Conservation (phyloP, 495 filamentous ascomycete genomes). For the Beverwykella pulmonaria region DNA sequence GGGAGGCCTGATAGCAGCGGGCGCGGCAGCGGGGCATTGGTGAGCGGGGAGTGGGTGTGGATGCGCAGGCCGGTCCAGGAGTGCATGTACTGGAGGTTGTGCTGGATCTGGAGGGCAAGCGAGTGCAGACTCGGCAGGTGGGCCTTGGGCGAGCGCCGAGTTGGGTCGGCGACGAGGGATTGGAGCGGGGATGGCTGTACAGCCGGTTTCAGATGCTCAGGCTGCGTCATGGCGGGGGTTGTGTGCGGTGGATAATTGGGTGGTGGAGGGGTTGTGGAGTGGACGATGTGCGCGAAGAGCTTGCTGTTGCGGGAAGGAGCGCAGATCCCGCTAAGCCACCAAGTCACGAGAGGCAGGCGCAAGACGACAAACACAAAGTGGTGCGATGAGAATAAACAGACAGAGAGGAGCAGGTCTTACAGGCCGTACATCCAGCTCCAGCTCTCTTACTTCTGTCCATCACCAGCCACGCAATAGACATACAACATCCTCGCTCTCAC, state of each 20-base stretch:
- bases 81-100: slow-evolving; percentile 86
- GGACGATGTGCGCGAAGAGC: slow-evolving; percentile 4
- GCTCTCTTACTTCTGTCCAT: not conserved
- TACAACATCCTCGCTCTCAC: too few relatives aligned
- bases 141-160: not conserved
- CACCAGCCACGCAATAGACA: not conserved
- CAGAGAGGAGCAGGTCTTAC: not conserved
- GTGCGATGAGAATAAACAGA: not conserved
- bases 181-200: slow-evolving; percentile 27
- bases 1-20: slow-evolving; percentile 86
- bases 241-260: slow-evolving; percentile 13
- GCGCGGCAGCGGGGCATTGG: slow-evolving; percentile 51
- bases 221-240: slow-evolving; percentile 9
- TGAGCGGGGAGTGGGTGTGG: slow-evolving; percentile 57
- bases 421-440: not conserved
- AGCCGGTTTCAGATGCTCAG: slow-evolving; percentile 25
- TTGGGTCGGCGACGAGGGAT: slow-evolving; percentile 12
- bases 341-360: not conserved
- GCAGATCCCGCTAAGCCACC: slow-evolving; percentile 19
- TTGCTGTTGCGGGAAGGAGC: slow-evolving; percentile 34
- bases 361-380: not conserved
- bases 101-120: slow-evolving; percentile 68
- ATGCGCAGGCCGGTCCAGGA: slow-evolving; percentile 73
- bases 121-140: slow-evolving; percentile 38
- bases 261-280: not conserved